Evolutionary conservation across 2,329 filamentous ascomycete species (phyloP).

Genomic region (Fusarium sp.): DNA sequence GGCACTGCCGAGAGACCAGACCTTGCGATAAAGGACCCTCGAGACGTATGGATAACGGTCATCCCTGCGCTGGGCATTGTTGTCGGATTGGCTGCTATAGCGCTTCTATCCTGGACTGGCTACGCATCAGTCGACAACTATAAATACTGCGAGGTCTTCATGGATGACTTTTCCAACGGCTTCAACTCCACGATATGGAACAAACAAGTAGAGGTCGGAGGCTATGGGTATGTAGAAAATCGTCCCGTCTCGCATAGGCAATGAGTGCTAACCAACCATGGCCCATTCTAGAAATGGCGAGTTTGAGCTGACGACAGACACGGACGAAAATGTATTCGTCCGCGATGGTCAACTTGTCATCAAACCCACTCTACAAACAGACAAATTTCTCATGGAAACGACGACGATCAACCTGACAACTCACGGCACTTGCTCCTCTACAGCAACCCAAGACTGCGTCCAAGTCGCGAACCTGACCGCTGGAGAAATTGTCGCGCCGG

Average conservation of each 20-base stretch:
- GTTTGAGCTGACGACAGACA: background rate
- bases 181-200: background rate
- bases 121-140: background rate
- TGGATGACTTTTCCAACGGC: background rate
- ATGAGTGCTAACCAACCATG: background rate
- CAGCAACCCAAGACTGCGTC: background rate
- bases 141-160: background rate
- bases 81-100: background rate
- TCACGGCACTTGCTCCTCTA: background rate
- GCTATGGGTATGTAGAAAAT: background rate
- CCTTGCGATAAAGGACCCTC: background rate
- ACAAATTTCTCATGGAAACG: background rate
- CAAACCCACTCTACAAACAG: background rate
- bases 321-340: background rate
- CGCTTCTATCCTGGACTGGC: background rate
- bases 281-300: background rate
- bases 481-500: background rate
- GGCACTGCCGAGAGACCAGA: background rate
- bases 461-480: background rate
- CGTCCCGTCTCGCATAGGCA: accelerated
- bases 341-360: background rate
- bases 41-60: background rate
- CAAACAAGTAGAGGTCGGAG: background rate
- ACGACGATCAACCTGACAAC: background rate
- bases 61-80: background rate